A percentile compares a stretch with the other conserved stretches of the same genome.
Conservation (phyloP, 2,329 filamentous ascomycete genomes). For the Penicillium sp. region DNA sequence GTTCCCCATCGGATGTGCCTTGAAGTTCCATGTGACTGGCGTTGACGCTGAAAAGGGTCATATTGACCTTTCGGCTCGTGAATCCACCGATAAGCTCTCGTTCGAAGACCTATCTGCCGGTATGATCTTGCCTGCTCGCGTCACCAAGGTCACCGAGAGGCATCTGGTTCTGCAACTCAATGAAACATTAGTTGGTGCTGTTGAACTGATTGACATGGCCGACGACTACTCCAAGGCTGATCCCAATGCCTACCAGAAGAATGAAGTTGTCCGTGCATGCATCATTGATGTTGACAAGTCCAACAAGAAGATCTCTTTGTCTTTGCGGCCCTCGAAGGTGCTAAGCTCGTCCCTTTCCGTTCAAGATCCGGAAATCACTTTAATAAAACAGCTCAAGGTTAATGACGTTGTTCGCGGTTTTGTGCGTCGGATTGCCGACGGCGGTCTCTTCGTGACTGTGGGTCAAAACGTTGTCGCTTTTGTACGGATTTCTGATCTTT, state of each 20-base stretch:
- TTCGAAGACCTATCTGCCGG: slow-evolving; percentile 76
- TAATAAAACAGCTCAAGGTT: slow-evolving; percentile 70
- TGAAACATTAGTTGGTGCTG: slow-evolving; percentile 76
- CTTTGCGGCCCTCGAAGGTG: slow-evolving; percentile 83
- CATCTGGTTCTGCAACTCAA: slow-evolving; percentile 85
- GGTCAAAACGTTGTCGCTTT: slow-evolving; percentile 81
- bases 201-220: slow-evolving; percentile 80
- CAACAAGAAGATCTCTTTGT: slow-evolving; percentile 85
- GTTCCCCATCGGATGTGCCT: slow-evolving; percentile 88
- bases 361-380: slow-evolving; percentile 78
- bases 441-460: slow-evolving; percentile 84
- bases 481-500: slow-evolving; percentile 85
- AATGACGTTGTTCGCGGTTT: slow-evolving; percentile 89
- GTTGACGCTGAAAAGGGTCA: slow-evolving; percentile 75
- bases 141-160: slow-evolving; percentile 84
- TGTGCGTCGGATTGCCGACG: slow-evolving; percentile 85
- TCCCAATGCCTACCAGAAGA: slow-evolving; percentile 75
- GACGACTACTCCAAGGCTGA: slow-evolving; percentile 86
- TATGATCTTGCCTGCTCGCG: slow-evolving; percentile 79
- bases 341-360: slow-evolving; percentile 83
- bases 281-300: slow-evolving; percentile 77
- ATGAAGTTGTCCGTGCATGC: slow-evolving; percentile 86
- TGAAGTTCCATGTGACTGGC: slow-evolving; percentile 77
- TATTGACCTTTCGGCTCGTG: slow-evolving; percentile 81
- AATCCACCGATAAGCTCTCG: slow-evolving; percentile 65